These are phyloP conservation scores for Arthrinium puccinioides DNA, from an alignment of 2,329 filamentous ascomycete species.

Conservation along the genomic window DNA sequence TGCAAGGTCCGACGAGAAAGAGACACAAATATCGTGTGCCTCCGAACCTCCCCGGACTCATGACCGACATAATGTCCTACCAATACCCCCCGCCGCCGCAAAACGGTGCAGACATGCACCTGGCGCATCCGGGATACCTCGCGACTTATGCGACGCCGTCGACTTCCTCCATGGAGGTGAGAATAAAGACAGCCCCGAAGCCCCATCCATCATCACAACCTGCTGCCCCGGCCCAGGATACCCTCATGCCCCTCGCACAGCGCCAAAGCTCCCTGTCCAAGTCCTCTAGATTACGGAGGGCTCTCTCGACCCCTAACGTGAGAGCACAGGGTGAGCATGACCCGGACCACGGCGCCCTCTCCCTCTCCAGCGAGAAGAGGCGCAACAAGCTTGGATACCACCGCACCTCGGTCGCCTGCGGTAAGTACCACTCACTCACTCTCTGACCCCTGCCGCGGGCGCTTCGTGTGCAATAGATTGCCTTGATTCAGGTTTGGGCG, in stretches of 20 bases:
- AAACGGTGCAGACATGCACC: constrained; percentile 32
- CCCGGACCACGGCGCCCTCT: constrained; percentile 25
- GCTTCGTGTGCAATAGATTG: too few species aligned
- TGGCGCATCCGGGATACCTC: constrained; percentile 30
- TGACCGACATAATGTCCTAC: constrained; percentile 40
- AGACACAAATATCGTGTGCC: too few species aligned
- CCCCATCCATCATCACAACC: too few species aligned
- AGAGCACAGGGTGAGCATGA: constrained; percentile 31
- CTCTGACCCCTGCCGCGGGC: constrained; percentile 9
- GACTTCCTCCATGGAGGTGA: constrained; percentile 23
- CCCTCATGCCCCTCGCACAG: constrained; percentile 25
- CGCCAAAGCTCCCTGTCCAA: constrained; percentile 29
- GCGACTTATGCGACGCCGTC: constrained; percentile 19
- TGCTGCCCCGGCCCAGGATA: constrained; percentile 21
- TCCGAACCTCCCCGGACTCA: constrained; percentile 20
- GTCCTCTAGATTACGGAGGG: constrained; percentile 37
- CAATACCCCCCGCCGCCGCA: constrained; percentile 38
- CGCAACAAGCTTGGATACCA: constrained; percentile 95
- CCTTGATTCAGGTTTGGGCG: too few species aligned
- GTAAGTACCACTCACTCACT: constrained; percentile 50
- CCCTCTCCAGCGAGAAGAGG: constrained; percentile 41
- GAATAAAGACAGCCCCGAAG: constrained; percentile 16
- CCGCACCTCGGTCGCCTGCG: constrained; percentile 88
- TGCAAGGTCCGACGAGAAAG: too few species aligned
- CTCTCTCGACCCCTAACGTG: constrained; percentile 42